Evolutionary conservation across 2,329 filamentous ascomycete species (phyloP).

Genomic region (Fusarium avenaceum): DNA sequence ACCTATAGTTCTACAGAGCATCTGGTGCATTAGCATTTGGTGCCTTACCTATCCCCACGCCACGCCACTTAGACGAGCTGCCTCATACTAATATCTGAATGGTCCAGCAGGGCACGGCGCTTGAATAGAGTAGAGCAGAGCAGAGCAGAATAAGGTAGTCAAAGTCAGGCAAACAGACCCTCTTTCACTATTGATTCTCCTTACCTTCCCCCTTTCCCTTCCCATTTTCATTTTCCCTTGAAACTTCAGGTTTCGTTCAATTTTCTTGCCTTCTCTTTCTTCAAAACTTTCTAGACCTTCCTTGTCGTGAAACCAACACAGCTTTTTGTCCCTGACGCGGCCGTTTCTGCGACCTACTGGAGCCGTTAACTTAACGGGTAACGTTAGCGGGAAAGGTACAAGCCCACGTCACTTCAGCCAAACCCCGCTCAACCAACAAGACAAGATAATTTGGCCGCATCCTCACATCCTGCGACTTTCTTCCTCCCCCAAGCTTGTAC

Average conservation of each 20-base stretch:
- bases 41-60: neutral
- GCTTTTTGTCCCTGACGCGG: constrained; percentile 45
- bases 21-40: neutral
- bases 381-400: constrained; percentile 27
- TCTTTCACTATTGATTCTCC: constrained; percentile 19
- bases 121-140: constrained; percentile 18
- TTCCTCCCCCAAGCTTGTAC: constrained; percentile 7
- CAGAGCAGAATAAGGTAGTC: neutral
- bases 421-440: constrained; percentile 47
- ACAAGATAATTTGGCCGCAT: constrained; percentile 22
- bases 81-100: constrained; percentile 22
- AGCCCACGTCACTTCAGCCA: constrained; percentile 30
- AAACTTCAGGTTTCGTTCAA: neutral
- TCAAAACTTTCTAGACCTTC: constrained; percentile 9
- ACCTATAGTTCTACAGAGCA: constrained; percentile 1
- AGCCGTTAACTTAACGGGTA: constrained; percentile 16
- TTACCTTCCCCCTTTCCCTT: constrained; percentile 8
- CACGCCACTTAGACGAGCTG: constrained; percentile 20
- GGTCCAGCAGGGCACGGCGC: constrained; percentile 24
- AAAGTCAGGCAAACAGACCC: constrained; percentile 12
- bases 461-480: constrained; percentile 7
- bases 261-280: neutral
- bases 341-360: constrained; percentile 51
- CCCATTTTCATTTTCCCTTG: neutral
- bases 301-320: constrained; percentile 15